Base-by-base conservation (phyloP, 805 yeast genomes). In the Ogataea sp. region DNA sequence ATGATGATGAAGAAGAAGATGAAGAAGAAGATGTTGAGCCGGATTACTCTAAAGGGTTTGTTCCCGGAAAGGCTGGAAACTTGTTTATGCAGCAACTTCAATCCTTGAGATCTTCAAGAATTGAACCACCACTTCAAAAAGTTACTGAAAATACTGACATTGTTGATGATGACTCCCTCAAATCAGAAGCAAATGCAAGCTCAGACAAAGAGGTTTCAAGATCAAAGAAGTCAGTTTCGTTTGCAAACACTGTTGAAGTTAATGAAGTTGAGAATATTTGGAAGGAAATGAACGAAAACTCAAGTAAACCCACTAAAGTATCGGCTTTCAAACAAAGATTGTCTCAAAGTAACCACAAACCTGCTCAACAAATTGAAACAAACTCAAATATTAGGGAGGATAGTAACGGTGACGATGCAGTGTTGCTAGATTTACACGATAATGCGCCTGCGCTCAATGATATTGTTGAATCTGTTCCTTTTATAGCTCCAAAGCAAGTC, bases 231-330 rank as follows among this genome's bases (percentile, higher is more conserved):
- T 58, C 71, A 2, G 86, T 81, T 9, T 56, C 68, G 15, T 81
- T 80, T 58, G 66, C 78, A 0, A 65, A 66, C 1, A 60, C 60
- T 2, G 62, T 78, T 25, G 73, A 78, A 34, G 70, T 82, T 10
- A 79, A 78, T 44, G 78, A 76, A 41, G 67, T 81, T 36, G 82
- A 75, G 36, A 73, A 76, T 45, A 63, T 77, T 3, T 75, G 80
- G 51, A 68, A 67, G 24, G 67, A 67, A 28, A 49, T 75, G 43
- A 30, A 37, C n/a, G 28, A 14, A 18, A 37, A 37, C 15, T 23
- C 29, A 7, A 13, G n/a, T 2, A 30, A 29, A 9, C 23, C 15
- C 4, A n/a, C 14, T 6, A 29, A 37, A 17, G 23, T 29, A 14
- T 37, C 39, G n/a, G 39, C 39, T 9, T 37, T 37, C 31, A 37